Conservation (phyloP, 306 rosid genomes). For the Arachis stenosperma region DNA sequence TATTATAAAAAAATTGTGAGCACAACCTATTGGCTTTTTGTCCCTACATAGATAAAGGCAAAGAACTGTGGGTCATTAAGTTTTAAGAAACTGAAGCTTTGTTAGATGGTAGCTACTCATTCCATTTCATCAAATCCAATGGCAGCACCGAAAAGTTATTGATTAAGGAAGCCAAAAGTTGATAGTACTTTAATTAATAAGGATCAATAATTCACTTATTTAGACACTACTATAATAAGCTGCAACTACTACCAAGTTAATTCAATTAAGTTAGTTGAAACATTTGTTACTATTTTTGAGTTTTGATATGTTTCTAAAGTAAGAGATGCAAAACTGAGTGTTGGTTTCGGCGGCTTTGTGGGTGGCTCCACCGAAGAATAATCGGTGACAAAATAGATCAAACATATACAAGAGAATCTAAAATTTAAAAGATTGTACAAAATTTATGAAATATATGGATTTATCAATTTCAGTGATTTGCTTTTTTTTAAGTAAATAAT, state of each 20-base stretch:
- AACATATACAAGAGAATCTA: background rate
- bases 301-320: background rate
- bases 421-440: background rate
- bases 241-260: background rate
- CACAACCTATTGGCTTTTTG: background rate
- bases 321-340: conserved; percentile 1
- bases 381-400: background rate
- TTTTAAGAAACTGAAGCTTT: background rate
- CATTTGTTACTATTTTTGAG: background rate
- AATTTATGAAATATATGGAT: background rate
- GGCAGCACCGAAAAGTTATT: background rate
- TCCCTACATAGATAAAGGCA: conserved; percentile 31
- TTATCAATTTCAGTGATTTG: too few species aligned
- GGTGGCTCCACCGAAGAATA: background rate
- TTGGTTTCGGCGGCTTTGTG: conserved; percentile 24
- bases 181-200: background rate
- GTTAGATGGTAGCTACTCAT: background rate
- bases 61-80: background rate
- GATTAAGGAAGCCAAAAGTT: background rate
- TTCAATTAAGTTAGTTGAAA: background rate
- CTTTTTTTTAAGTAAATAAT: too few species aligned
- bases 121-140: conserved; percentile 7
- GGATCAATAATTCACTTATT: background rate
- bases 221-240: background rate
- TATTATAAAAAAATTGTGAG: too few species aligned